Percentiles rank a stretch among this genome's conserved stretches.
Conservation (phyloP, 2,329 filamentous ascomycete genomes). For the Juglanconis oblonga region DNA sequence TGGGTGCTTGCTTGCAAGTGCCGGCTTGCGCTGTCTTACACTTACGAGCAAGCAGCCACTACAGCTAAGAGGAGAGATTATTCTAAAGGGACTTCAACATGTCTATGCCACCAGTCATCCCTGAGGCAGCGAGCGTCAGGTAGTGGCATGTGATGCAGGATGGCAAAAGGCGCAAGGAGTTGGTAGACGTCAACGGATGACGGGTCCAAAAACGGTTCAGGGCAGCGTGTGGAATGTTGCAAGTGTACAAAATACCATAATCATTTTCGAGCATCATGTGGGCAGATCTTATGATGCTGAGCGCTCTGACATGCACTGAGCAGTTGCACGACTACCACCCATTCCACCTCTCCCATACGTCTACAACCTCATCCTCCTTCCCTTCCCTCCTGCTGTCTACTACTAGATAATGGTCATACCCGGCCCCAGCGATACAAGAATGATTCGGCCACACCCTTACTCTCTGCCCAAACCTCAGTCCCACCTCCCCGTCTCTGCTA, state of each 20-base stretch:
- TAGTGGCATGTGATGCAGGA: neutral
- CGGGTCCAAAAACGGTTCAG: constrained; percentile 2
- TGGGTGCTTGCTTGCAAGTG: neutral
- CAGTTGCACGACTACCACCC: constrained; percentile 53
- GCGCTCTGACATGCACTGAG: neutral
- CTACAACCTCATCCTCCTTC: constrained; percentile 61
- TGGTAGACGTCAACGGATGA: constrained; percentile 14
- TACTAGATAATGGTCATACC: constrained; percentile 70
- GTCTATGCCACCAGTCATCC: neutral
- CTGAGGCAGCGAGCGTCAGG: neutral
- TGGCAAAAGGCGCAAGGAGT: constrained; percentile 17
- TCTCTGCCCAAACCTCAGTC: constrained; percentile 61
- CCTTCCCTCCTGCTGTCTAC: constrained; percentile 60
- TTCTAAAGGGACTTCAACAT: neutral
- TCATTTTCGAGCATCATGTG: neutral
- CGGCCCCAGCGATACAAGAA: constrained; percentile 71
- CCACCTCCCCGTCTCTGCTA: constrained; percentile 41
- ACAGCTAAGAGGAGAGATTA: neutral
- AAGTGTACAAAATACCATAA: constrained; percentile 8
- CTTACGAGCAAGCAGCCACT: neutral
- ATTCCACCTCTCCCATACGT: constrained; percentile 71
- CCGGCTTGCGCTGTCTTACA: neutral
- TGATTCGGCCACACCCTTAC: constrained; percentile 77
- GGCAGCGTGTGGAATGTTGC: constrained; percentile 5
- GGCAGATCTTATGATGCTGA: neutral